Percentiles rank a stretch among this genome's conserved stretches.
phyloP scores from a whole-genome alignment of 1,284 basidiomycete genomes.

The Puccinia novopanici region DNA sequence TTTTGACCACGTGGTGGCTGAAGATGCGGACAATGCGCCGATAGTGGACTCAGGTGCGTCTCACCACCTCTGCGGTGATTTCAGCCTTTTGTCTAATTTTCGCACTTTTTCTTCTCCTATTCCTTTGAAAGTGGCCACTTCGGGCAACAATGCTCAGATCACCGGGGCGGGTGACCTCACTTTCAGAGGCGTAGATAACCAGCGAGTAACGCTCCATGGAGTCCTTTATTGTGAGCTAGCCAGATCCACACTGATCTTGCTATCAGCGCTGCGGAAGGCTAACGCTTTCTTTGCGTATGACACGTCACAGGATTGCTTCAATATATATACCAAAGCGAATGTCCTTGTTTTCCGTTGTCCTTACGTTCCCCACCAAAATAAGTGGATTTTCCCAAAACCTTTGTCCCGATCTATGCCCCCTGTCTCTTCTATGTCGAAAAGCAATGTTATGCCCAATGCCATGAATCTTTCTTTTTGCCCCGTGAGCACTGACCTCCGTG shows the following conservation, averaged over 20 bases:
- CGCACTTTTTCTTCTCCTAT: not conserved
- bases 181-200: not conserved
- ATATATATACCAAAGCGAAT: too few relatives aligned
- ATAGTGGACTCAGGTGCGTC: slow-evolving; percentile 16
- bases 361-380: too few relatives aligned
- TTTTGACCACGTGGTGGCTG: not conserved
- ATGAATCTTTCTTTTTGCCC: not conserved
- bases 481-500: not conserved
- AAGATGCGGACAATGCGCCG: not conserved
- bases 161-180: not conserved
- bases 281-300: too few relatives aligned
- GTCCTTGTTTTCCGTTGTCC: too few relatives aligned
- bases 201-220: not conserved
- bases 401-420: not conserved
- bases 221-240: too few relatives aligned
- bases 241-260: too few relatives aligned
- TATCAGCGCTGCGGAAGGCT: too few relatives aligned
- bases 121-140: not conserved
- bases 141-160: not conserved
- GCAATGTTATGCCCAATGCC: not conserved
- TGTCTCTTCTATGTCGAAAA: not conserved
- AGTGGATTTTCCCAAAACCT: not conserved
- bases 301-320: too few relatives aligned
- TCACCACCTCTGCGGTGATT: not conserved
- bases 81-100: not conserved